Evolutionary conservation across 805 yeast genomes (phyloP).

Genomic region (Ogataea corticis): DNA sequence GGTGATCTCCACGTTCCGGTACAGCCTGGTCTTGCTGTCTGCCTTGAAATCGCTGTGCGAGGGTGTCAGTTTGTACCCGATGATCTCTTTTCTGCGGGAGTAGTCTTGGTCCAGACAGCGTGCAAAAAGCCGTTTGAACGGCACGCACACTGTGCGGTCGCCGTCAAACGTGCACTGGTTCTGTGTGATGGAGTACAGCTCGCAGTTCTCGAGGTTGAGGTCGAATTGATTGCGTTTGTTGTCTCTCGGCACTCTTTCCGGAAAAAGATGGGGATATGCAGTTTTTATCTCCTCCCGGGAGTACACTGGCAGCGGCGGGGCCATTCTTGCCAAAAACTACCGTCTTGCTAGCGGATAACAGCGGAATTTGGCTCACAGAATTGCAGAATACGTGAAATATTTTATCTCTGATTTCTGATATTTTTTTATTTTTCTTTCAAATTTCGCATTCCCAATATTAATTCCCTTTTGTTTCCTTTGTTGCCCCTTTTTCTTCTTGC

Average conservation of each 20-base stretch:
- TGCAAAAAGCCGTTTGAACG: constrained; percentile 48
- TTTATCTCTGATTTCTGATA: not conserved
- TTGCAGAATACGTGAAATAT: not conserved
- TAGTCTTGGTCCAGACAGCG: constrained; percentile 38
- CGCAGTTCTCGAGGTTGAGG: constrained; percentile 21
- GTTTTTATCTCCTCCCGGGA: constrained; percentile 37
- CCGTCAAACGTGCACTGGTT: constrained; percentile 49
- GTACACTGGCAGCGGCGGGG: constrained; percentile 51
- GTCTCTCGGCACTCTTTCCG: constrained; percentile 18
- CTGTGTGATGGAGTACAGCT: constrained; percentile 43
- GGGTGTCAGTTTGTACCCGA: constrained; percentile 34
- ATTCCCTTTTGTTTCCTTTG: not conserved
- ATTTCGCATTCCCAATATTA: too few relatives aligned
- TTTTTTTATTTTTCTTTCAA: not conserved
- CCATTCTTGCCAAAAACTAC: constrained; percentile 36
- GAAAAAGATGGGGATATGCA: constrained; percentile 28
- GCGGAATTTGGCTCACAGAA: too few relatives aligned
- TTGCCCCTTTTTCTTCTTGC: not conserved
- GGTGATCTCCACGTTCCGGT: constrained; percentile 42
- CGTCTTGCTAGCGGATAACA: too few relatives aligned
- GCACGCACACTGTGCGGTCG: constrained; percentile 43
- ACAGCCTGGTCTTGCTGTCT: constrained; percentile 10
- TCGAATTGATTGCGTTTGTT: constrained; percentile 6
- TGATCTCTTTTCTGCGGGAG: constrained; percentile 22
- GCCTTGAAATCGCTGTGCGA: constrained; percentile 17